Conservation (phyloP, 2,329 filamentous ascomycete genomes). For the Cytospora leucostoma region DNA sequence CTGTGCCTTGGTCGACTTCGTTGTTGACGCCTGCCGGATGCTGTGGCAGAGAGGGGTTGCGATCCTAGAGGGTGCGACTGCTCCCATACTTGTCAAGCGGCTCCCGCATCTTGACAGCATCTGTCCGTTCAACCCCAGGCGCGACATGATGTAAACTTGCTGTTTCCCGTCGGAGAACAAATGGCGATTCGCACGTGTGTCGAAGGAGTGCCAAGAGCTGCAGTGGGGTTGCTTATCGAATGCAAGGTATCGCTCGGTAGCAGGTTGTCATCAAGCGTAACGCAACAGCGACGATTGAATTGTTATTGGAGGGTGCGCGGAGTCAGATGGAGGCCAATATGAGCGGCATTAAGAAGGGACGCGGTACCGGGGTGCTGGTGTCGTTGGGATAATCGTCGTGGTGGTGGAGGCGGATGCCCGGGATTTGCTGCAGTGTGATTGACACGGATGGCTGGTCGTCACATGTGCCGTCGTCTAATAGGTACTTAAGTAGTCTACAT, state of each 20-base stretch:
- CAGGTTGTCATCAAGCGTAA: neutral
- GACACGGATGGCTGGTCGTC: too few species aligned
- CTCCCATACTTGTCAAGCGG: constrained; percentile 11
- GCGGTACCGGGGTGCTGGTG: neutral
- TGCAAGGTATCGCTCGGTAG: neutral
- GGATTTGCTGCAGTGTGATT: too few species aligned
- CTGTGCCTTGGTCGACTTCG: constrained; percentile 21
- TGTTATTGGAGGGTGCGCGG: neutral
- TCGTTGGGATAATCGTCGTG: too few species aligned
- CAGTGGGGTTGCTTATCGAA: neutral
- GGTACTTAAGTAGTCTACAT: too few species aligned
- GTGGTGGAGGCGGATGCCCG: too few species aligned
- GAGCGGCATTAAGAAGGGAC: neutral
- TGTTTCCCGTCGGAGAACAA: neutral
- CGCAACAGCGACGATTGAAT: neutral
- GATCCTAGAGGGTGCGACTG: constrained; percentile 1
- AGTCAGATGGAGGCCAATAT: neutral
- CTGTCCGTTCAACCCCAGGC: constrained; percentile 13
- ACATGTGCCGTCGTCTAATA: too few species aligned
- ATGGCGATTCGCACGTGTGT: neutral
- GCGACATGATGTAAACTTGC: constrained; percentile 15
- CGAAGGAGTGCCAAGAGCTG: neutral
- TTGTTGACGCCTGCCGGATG: constrained; percentile 23
- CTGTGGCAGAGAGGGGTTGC: constrained; percentile 2
- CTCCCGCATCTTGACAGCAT: constrained; percentile 18